phyloP scores from a whole-genome alignment of 208 protist genomes.

The Wallacemonas sp. region DNA sequence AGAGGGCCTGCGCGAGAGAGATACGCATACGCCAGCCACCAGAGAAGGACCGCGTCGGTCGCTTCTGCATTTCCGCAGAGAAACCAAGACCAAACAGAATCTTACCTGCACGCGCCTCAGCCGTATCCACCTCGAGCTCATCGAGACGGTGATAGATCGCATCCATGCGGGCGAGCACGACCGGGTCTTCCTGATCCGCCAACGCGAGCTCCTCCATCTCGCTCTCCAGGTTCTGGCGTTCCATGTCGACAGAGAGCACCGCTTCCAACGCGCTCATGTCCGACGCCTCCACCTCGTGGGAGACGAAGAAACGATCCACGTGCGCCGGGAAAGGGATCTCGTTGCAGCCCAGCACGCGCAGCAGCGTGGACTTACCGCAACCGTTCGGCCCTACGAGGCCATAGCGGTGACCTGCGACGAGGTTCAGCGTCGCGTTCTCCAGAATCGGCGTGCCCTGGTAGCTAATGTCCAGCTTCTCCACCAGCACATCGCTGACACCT shows the following conservation, averaged over 20 bases:
- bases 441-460: constrained; percentile 84
- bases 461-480: constrained; percentile 89
- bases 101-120: constrained; percentile 79
- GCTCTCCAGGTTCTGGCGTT: constrained; percentile 71
- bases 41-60: constrained; percentile 84
- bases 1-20: constrained; percentile 95
- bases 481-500: constrained; percentile 85
- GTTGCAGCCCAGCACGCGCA: constrained; percentile 81
- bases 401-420: constrained; percentile 83
- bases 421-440: constrained; percentile 86
- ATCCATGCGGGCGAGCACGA: constrained; percentile 71
- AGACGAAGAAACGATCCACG: constrained; percentile 96
- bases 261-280: constrained; percentile 84
- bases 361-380: constrained; percentile 93
- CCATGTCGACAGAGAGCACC: constrained; percentile 83
- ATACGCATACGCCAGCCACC: constrained; percentile 98
- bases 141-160: constrained; percentile 94
- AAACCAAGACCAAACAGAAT: constrained; percentile 97
- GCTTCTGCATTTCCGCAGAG: constrained; percentile 76
- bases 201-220: constrained; percentile 86
- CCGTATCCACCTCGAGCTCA: constrained; percentile 90
- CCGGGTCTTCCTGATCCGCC: constrained; percentile 77
- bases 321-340: constrained; percentile 93
- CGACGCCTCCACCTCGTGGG: constrained; percentile 94
- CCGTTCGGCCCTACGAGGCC: constrained; percentile 91